Conservation (phyloP, 176 grass and related monocot genomes). For the Oropetium thomaeum region DNA sequence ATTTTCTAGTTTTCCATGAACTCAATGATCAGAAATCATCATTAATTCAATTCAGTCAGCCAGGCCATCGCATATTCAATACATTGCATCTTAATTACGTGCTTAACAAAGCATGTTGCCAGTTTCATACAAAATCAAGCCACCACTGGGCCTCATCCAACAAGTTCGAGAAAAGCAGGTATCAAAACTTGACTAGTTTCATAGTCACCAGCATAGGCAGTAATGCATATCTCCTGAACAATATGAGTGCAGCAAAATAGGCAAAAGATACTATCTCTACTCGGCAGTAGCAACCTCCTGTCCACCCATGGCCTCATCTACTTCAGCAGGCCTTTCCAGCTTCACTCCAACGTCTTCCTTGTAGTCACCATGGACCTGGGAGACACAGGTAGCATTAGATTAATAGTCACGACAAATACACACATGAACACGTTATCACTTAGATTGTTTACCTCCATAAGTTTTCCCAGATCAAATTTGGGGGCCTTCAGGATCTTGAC, state of each 20-base stretch:
- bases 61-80: too few relatives aligned
- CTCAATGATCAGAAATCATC: background rate
- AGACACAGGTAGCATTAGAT: background rate
- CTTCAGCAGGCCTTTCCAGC: constrained; percentile 62
- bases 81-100: background rate
- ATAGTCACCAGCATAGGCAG: background rate
- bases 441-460: constrained; percentile 64
- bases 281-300: constrained; percentile 54
- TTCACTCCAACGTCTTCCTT: constrained; percentile 73
- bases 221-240: background rate
- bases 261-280: constrained; percentile 2
- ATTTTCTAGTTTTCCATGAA: background rate
- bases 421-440: background rate
- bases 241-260: background rate
- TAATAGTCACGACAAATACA: background rate
- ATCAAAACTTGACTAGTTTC: background rate
- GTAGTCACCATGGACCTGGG: constrained; percentile 80
- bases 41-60: too few relatives aligned
- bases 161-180: background rate
- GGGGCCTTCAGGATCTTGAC: constrained; percentile 88
- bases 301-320: constrained; percentile 42
- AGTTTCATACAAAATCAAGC: background rate
- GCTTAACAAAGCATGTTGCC: background rate
- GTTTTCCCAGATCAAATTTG: constrained; percentile 83
- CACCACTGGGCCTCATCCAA: background rate